These are phyloP conservation scores for Lasiosphaeria miniovina DNA, from an alignment of 495 filamentous ascomycete species.

Conservation along the genomic window DNA sequence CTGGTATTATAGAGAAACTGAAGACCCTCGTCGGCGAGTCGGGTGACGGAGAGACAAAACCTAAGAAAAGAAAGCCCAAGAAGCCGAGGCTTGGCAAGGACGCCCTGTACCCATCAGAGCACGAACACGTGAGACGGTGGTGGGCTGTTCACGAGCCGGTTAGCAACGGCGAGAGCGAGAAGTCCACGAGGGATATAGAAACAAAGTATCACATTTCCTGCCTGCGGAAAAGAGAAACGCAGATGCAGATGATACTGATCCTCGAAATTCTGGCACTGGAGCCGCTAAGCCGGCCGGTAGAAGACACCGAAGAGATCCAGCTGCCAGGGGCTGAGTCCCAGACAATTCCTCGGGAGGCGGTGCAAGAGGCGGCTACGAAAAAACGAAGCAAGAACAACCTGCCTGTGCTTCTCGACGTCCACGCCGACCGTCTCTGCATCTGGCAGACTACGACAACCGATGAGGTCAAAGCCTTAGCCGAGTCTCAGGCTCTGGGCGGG, in stretches of 20 bases:
- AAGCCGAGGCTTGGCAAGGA: slow-evolving; percentile 73
- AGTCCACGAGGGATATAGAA: slow-evolving; percentile 36
- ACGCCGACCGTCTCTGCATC: slow-evolving; percentile 88
- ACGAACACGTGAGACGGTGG: slow-evolving; percentile 73
- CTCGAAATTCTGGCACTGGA: slow-evolving; percentile 83
- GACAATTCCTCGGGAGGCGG: slow-evolving; percentile 20
- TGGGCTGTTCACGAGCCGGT: slow-evolving; percentile 58
- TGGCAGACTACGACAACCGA: slow-evolving; percentile 82
- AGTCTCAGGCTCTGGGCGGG: slow-evolving; percentile 35
- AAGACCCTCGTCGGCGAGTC: slow-evolving; percentile 54
- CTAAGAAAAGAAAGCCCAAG: slow-evolving; percentile 60
- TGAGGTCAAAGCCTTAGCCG: slow-evolving; percentile 50
- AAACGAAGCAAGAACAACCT: slow-evolving; percentile 44
- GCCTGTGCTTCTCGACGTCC: slow-evolving; percentile 68
- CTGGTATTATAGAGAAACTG: slow-evolving; percentile 62
- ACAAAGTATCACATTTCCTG: slow-evolving; percentile 60
- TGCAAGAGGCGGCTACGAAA: slow-evolving; percentile 26
- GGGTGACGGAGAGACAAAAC: slow-evolving; percentile 51
- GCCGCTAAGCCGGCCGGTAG: slow-evolving; percentile 38
- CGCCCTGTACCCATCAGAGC: slow-evolving; percentile 73
- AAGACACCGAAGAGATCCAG: slow-evolving; percentile 37
- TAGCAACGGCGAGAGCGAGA: slow-evolving; percentile 32
- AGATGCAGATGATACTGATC: slow-evolving; percentile 86
- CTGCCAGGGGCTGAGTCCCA: slow-evolving; percentile 36
- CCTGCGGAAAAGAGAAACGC: slow-evolving; percentile 72